Conservation (phyloP, 108 stramenopile species). For the Cyclotella kingstonii region DNA sequence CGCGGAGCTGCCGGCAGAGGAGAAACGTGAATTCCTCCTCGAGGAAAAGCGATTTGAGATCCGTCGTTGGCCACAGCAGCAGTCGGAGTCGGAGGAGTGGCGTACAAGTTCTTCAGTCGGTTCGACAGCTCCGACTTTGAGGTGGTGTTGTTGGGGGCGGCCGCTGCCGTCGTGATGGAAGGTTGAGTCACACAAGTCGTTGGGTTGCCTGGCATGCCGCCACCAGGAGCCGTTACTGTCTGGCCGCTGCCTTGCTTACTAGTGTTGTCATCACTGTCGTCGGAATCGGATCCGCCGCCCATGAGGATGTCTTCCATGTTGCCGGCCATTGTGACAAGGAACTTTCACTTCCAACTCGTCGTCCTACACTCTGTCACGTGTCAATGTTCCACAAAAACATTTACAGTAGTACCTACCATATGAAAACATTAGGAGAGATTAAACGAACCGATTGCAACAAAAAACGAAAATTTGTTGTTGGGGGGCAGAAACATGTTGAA, state of each 20-base stretch:
- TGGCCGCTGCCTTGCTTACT: neutral
- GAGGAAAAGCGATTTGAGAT: neutral
- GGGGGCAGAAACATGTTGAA: too few species aligned
- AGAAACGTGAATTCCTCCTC: neutral
- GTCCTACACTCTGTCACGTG: too few species aligned
- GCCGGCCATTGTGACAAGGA: slow-evolving; percentile 6
- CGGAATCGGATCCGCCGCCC: slow-evolving; percentile 19
- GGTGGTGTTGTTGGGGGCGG: neutral
- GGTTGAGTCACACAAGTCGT: neutral
- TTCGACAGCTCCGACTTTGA: slow-evolving; percentile 42
- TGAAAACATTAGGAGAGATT: too few species aligned
- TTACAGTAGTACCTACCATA: too few species aligned
- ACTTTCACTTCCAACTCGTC: too few species aligned
- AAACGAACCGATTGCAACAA: too few species aligned
- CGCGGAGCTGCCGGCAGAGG: neutral
- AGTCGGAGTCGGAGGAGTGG: slow-evolving; percentile 8
- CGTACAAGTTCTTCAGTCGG: slow-evolving; percentile 39
- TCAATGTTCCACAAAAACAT: too few species aligned
- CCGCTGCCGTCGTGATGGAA: neutral
- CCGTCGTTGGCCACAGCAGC: neutral
- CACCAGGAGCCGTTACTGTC: neutral
- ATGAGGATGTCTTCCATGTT: slow-evolving; percentile 31
- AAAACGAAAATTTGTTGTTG: too few species aligned
- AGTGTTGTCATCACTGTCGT: slow-evolving; percentile 19
- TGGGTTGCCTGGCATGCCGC: neutral